These are phyloP conservation scores for Pharnaceum exiguum DNA, from an alignment of 148 eudicot species.

Conservation along the genomic window DNA sequence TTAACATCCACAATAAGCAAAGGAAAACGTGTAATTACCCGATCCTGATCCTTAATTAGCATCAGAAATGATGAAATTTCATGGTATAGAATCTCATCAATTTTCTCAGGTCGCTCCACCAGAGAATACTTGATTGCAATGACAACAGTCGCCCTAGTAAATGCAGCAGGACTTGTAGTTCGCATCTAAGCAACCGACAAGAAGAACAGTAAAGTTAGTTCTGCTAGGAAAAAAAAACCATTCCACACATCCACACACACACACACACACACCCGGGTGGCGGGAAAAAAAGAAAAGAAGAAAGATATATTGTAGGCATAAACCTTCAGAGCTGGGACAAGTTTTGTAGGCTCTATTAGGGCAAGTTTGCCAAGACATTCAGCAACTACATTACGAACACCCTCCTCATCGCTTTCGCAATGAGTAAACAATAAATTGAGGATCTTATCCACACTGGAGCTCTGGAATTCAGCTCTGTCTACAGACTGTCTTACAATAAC, in stretches of 20 bases:
- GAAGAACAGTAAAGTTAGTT: slow-evolving; percentile 1
- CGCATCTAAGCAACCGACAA: slow-evolving; percentile 44
- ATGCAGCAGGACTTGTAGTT: slow-evolving; percentile 70
- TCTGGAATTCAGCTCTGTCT: slow-evolving; percentile 95
- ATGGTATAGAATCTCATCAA: slow-evolving; percentile 78
- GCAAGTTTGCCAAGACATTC: slow-evolving; percentile 98
- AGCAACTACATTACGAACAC: slow-evolving; percentile 97
- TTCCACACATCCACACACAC: no score
- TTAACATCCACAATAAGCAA: not conserved
- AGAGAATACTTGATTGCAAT: slow-evolving; percentile 89
- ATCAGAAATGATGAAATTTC: slow-evolving; percentile 89
- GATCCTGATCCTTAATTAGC: slow-evolving; percentile 90
- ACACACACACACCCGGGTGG: no score
- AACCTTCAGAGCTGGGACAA: slow-evolving; percentile 96
- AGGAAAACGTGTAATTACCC: slow-evolving; percentile 40
- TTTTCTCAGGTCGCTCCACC: slow-evolving; percentile 93
- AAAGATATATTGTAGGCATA: not conserved
- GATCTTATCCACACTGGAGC: slow-evolving; percentile 93
- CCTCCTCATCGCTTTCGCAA: slow-evolving; percentile 99
- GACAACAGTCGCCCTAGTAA: slow-evolving; percentile 90
- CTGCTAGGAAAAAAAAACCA: not conserved
- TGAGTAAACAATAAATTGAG: slow-evolving; percentile 83
- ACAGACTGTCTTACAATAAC: slow-evolving; percentile 98
- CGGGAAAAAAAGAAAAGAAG: not conserved
- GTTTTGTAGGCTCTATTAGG: slow-evolving; percentile 84